Base-by-base conservation (phyloP, 2,329 filamentous ascomycete genomes). In the Fusarium sp. region DNA sequence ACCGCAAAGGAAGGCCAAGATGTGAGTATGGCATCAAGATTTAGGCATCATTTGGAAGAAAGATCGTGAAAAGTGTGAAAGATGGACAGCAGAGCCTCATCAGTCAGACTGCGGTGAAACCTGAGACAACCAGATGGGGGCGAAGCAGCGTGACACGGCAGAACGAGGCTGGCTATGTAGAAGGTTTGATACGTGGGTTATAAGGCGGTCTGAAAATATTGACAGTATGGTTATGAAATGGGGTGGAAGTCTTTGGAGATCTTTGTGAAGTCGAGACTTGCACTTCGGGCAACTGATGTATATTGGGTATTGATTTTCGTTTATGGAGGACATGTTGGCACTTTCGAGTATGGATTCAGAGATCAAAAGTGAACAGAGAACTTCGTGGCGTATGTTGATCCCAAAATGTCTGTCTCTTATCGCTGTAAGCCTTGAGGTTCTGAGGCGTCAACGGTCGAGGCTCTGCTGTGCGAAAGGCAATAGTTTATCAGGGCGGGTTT, bases 41-140 rank as follows among this genome's bases (percentile, higher is more conserved):
- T 66, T 54, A 44, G 68, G 63, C 53, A 52, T 55, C 23, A 35
- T n/a, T 26, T 28, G 21, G 33, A 29, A 26, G 2, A 16, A 23
- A 16, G 2, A 29, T 23, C 28, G 29, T 33, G 21, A n/a, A 33
- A 44, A 35, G 20, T 20, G 20, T 39, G 23, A 48, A 63, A 44
- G 21, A 16, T 13, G 3, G 7, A 37, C 12, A 35, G 35, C 53
- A 70, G 66, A 70, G 68, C 68, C 66, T 70, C 68, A 57, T 56
- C 16, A 46, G 50, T 58, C 44, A 53, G 46, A 55, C 49, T 52
- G 59, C 28, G 23, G 13, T 47, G 47, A 48, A 38, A 42, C 29
- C 49, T 9, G 8, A 56, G 41, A 9, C 33, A 31, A 1, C 3
- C 4, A 3, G 10, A 49, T n/a, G 55, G 56, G 49, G 66, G 66